These are phyloP conservation scores for Trichoderma reesei DNA, from an alignment of 495 filamentous ascomycete genomes.

Conservation along the genomic window DNA sequence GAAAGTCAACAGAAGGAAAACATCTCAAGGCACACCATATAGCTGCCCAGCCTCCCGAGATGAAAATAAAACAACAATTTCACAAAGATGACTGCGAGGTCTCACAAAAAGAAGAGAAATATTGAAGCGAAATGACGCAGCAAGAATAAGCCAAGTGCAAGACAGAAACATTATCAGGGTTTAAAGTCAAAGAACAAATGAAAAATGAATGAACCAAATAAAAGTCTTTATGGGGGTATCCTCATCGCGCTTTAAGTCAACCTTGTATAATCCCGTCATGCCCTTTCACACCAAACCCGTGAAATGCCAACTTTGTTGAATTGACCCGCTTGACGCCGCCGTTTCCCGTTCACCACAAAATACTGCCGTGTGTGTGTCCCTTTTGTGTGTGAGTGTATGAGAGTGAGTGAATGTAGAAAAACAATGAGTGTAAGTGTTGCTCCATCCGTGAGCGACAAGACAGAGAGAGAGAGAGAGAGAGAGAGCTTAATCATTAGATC, in stretches of 20 bases:
- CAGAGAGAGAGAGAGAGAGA: too few relatives aligned
- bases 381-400: too few relatives aligned
- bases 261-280: not conserved
- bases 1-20: not conserved
- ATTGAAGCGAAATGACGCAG: not conserved
- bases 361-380: not conserved
- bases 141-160: not conserved
- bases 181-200: not conserved
- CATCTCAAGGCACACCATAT: not conserved
- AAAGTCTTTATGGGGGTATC: constrained; percentile 3
- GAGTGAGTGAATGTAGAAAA: too few relatives aligned
- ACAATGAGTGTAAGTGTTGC: not conserved
- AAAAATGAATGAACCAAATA: not conserved
- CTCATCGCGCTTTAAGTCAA: not conserved
- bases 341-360: not conserved
- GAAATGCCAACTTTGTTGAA: not conserved
- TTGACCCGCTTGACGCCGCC: constrained; percentile 6
- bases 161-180: not conserved
- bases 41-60: not conserved
- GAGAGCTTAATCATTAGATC: not conserved
- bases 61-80: too few relatives aligned
- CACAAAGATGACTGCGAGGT: not conserved
- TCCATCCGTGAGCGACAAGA: not conserved
- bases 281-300: not conserved
- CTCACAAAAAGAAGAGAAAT: not conserved